phyloP scores from a whole-genome alignment of 305 asterid genomes.

The Solanum hybrid region DNA sequence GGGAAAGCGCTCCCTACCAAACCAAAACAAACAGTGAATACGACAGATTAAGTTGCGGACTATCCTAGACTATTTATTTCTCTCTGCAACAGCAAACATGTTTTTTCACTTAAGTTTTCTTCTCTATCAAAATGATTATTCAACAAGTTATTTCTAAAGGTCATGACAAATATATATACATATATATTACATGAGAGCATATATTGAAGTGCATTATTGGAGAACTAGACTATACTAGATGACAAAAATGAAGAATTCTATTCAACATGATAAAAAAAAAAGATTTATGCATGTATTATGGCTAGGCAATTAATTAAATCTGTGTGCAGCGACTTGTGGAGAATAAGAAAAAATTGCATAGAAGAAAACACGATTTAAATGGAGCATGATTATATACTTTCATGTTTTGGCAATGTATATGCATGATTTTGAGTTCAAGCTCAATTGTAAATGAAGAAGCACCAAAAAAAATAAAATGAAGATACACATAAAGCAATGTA shows the following conservation, averaged over 20 bases:
- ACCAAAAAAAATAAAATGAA: not conserved
- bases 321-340: not conserved
- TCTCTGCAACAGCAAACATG: not conserved
- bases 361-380: not conserved
- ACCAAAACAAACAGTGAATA: not conserved
- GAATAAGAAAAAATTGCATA: not conserved
- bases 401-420: not conserved
- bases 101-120: not conserved
- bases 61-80: not conserved
- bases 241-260: not conserved
- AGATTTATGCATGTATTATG: not conserved
- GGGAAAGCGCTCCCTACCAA: not conserved
- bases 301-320: not conserved
- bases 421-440: not conserved
- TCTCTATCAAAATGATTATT: not conserved
- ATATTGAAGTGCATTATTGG: not conserved
- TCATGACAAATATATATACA: not conserved
- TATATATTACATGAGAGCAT: not conserved
- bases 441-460: not conserved
- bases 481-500: too few species aligned
- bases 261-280: not conserved
- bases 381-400: not conserved
- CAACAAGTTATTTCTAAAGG: not conserved
- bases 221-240: not conserved
- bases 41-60: not conserved